Percentiles rank a stretch among this genome's conserved stretches.
Evolutionary conservation across 2,329 filamentous ascomycete genomes (phyloP).

Genomic region (Fusarium metavorans): DNA sequence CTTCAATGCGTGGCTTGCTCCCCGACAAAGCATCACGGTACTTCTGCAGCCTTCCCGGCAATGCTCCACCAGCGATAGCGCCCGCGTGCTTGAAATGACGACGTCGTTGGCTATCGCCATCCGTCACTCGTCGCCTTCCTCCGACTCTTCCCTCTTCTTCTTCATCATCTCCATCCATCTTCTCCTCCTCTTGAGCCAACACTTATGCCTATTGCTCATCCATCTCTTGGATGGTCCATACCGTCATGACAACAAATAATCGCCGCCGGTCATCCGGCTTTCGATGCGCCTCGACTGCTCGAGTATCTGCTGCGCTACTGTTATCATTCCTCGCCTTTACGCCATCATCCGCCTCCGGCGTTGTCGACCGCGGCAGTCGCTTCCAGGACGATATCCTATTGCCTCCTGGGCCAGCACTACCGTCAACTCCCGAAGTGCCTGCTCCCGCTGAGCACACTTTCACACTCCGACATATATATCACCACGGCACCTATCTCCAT

Average conservation of each 20-base stretch:
- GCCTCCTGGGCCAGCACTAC: conserved; percentile 54
- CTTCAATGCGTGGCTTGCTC: neutral
- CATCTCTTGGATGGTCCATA: conserved; percentile 18
- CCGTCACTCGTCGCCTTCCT: conserved; percentile 31
- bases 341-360: conserved; percentile 51
- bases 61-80: conserved; percentile 39
- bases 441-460: conserved; percentile 68
- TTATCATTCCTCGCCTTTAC: conserved; percentile 75
- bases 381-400: conserved; percentile 58
- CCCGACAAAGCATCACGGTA: conserved; percentile 3
- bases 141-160: conserved; percentile 17
- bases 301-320: conserved; percentile 72
- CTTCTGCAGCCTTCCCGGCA: conserved; percentile 17
- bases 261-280: conserved; percentile 29
- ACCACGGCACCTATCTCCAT: conserved; percentile 86
- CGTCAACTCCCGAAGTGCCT: conserved; percentile 58
- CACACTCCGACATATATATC: conserved; percentile 88
- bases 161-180: conserved; percentile 15
- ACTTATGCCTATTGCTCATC: conserved; percentile 11
- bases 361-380: conserved; percentile 49
- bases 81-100: conserved; percentile 44
- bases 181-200: neutral
- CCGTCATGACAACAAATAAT: conserved; percentile 38
- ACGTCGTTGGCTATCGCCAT: conserved; percentile 43
- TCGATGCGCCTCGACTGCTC: conserved; percentile 67